These are phyloP conservation scores for Xylaria acuta DNA, from an alignment of 495 filamentous ascomycete species.

Conservation along the genomic window DNA sequence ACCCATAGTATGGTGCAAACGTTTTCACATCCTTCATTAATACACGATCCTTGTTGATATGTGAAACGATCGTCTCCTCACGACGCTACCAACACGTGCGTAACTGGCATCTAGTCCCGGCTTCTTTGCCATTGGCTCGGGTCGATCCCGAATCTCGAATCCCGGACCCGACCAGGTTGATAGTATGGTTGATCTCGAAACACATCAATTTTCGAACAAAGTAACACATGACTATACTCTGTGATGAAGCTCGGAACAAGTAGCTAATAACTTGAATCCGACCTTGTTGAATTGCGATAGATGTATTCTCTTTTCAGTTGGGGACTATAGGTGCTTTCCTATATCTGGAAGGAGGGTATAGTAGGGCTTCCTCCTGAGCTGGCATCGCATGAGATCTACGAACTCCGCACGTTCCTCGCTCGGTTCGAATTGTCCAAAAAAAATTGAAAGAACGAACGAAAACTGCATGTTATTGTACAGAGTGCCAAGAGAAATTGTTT, in stretches of 20 bases:
- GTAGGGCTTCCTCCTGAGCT: background rate
- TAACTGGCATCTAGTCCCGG: slow-evolving; percentile 16
- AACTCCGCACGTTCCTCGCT: background rate
- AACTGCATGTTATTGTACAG: background rate
- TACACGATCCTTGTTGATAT: slow-evolving; percentile 17
- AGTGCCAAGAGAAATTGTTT: background rate
- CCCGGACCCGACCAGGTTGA: background rate
- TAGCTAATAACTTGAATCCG: background rate
- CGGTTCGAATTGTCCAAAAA: background rate
- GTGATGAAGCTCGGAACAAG: background rate
- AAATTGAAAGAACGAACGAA: background rate
- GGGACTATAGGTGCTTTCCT: background rate
- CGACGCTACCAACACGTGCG: slow-evolving; percentile 20
- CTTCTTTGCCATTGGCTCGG: slow-evolving; percentile 17
- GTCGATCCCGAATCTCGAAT: slow-evolving; percentile 25
- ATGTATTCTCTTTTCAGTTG: background rate
- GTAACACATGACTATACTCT: background rate
- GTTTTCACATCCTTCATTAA: slow-evolving; percentile 15
- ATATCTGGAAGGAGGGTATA: background rate
- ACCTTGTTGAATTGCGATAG: background rate
- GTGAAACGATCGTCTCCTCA: slow-evolving; percentile 22
- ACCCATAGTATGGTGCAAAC: background rate
- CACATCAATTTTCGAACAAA: background rate
- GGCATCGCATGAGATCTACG: slow-evolving; percentile 1
- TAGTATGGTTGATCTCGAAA: background rate